phyloP scores from a whole-genome alignment of 495 filamentous ascomycete species.

The Aspergillus leporis region DNA sequence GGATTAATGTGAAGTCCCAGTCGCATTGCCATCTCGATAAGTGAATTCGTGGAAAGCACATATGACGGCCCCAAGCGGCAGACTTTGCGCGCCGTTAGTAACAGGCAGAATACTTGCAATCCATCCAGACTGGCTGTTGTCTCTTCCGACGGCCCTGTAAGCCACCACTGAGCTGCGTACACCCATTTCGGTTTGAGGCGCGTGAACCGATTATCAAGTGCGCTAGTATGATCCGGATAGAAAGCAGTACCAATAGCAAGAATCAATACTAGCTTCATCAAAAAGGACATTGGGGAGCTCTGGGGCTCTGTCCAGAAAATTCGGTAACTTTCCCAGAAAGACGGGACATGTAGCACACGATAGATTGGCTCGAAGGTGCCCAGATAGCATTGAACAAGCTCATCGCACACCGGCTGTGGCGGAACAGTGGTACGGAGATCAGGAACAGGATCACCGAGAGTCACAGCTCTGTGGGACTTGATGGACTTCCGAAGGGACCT shows the following conservation, averaged over 20 bases:
- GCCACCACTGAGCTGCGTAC: constrained; percentile 54
- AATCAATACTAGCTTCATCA: constrained; percentile 26
- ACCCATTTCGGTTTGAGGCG: constrained; percentile 40
- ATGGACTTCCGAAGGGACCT: constrained; percentile 18
- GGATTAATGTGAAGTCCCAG: constrained; percentile 59
- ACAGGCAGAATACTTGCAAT: constrained; percentile 52
- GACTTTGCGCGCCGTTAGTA: constrained; percentile 49
- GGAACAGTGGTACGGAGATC: constrained; percentile 24
- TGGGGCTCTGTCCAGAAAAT: constrained; percentile 37
- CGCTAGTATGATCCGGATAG: background rate
- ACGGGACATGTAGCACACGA: constrained; percentile 49
- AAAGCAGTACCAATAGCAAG: constrained; percentile 35
- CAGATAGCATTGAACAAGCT: constrained; percentile 47
- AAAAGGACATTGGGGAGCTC: constrained; percentile 11
- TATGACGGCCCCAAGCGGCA: constrained; percentile 45
- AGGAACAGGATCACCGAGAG: constrained; percentile 19
- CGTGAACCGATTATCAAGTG: background rate
- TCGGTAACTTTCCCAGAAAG: constrained; percentile 48
- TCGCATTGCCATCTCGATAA: constrained; percentile 53
- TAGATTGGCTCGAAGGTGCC: constrained; percentile 45
- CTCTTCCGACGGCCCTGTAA: constrained; percentile 50
- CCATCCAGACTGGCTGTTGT: constrained; percentile 40
- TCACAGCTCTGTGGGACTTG: constrained; percentile 20
- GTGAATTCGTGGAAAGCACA: constrained; percentile 51
- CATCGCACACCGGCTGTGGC: constrained; percentile 30